Conservation (phyloP, 2,329 filamentous ascomycete species). For the Pestalotiopsis sp. region DNA sequence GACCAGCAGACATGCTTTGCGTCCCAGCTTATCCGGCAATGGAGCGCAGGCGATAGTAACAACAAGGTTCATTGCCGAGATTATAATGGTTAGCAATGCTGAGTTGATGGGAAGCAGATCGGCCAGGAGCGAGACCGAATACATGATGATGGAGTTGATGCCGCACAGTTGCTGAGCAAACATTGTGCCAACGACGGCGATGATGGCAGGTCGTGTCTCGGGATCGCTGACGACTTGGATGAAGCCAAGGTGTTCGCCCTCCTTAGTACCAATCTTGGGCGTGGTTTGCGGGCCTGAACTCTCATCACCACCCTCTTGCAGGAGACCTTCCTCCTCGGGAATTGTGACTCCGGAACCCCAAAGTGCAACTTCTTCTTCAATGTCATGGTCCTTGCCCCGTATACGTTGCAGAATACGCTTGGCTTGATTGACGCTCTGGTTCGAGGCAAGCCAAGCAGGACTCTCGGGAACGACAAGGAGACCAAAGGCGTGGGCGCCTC, state of each 20-base stretch:
- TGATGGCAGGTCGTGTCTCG: conserved; percentile 71
- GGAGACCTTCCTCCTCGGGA: conserved; percentile 72
- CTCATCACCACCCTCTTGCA: conserved; percentile 49
- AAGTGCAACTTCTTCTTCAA: conserved; percentile 71
- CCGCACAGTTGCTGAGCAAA: conserved; percentile 89
- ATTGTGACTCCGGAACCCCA: conserved; percentile 53
- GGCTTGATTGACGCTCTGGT: conserved; percentile 62
- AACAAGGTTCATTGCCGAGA: conserved; percentile 84
- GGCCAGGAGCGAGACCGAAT: conserved; percentile 87
- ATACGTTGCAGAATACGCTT: conserved; percentile 73
- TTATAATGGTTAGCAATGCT: conserved; percentile 81
- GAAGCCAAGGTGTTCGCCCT: conserved; percentile 55
- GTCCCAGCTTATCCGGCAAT: conserved; percentile 83
- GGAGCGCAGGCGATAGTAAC: conserved; percentile 83
- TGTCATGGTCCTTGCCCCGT: conserved; percentile 68
- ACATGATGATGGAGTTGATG: conserved; percentile 98
- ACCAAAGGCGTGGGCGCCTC: conserved; percentile 66
- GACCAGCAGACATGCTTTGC: conserved; percentile 81
- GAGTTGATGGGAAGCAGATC: conserved; percentile 81
- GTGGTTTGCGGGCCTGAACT: conserved; percentile 15
- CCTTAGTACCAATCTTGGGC: conserved; percentile 25
- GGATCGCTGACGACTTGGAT: conserved; percentile 68
- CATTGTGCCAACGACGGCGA: conserved; percentile 90
- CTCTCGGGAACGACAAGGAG: conserved; percentile 84
- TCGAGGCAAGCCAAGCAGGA: conserved; percentile 82